These are phyloP conservation scores for Xylaria nigripes DNA, from an alignment of 495 filamentous ascomycete genomes.

Conservation along the genomic window DNA sequence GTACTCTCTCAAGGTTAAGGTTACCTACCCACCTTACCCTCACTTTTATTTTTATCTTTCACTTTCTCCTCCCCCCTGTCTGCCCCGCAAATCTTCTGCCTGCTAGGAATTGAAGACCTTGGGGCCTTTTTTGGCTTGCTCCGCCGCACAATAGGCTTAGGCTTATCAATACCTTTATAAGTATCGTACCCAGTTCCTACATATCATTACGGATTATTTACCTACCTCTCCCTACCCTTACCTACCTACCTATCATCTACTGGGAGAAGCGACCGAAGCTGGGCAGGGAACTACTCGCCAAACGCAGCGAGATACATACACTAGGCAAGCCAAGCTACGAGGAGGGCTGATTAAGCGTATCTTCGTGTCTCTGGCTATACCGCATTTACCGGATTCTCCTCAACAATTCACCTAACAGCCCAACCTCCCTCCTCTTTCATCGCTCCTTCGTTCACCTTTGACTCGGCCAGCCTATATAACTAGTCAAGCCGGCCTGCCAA, in stretches of 20 bases:
- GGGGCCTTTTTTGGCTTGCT: neutral
- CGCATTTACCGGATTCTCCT: neutral
- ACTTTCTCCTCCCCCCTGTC: slow-evolving; percentile 7
- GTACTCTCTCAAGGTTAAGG: neutral
- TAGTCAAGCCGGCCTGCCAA: neutral
- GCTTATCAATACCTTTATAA: slow-evolving; percentile 3
- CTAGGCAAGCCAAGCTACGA: neutral
- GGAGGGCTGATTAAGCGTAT: slow-evolving; percentile 5
- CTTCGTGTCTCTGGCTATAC: slow-evolving; percentile 3
- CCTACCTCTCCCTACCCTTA: too few species aligned
- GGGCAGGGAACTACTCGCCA: neutral
- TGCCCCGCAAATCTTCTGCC: neutral
- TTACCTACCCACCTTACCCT: slow-evolving; percentile 4
- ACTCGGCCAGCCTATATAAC: slow-evolving; percentile 6
- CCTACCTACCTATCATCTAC: neutral
- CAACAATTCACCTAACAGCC: slow-evolving; percentile 2
- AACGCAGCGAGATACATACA: neutral
- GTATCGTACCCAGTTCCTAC: too few species aligned
- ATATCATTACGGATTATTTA: neutral
- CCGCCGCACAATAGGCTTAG: slow-evolving; percentile 9
- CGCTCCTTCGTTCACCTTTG: neutral
- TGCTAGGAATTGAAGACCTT: slow-evolving; percentile 3
- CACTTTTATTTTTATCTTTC: slow-evolving; percentile 8
- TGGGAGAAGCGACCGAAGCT: slow-evolving; percentile 1
- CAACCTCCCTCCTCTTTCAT: slow-evolving; percentile 8